Evolutionary conservation across 2,329 filamentous ascomycete genomes (phyloP).

Genomic region (Arthroderma sp.): DNA sequence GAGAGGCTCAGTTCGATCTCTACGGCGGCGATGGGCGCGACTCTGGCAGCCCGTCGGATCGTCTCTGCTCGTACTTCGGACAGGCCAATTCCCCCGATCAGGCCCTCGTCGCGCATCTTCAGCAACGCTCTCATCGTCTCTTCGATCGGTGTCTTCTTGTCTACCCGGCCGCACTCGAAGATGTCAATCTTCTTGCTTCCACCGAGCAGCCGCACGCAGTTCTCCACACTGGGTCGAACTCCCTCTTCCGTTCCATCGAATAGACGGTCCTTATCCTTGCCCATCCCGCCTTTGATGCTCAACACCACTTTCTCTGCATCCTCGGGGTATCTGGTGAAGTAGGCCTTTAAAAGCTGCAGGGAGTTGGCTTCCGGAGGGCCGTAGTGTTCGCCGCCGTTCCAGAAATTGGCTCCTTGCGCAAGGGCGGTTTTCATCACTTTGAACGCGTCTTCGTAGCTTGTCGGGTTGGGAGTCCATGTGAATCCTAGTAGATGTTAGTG

Average conservation of each 20-base stretch:
- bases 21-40: slow-evolving; percentile 44
- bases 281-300: slow-evolving; percentile 21
- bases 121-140: slow-evolving; percentile 26
- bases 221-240: slow-evolving; percentile 44
- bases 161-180: slow-evolving; percentile 45
- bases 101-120: slow-evolving; percentile 25
- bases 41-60: slow-evolving; percentile 28
- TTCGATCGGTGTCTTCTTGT: slow-evolving; percentile 38
- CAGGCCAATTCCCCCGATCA: slow-evolving; percentile 27
- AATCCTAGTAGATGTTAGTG: slow-evolving; percentile 15
- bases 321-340: slow-evolving; percentile 21
- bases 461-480: slow-evolving; percentile 17
- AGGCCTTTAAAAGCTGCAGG: slow-evolving; percentile 20
- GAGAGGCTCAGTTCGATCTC: slow-evolving; percentile 51
- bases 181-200: slow-evolving; percentile 46
- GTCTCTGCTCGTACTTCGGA: slow-evolving; percentile 29
- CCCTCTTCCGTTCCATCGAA: slow-evolving; percentile 41
- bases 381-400: slow-evolving; percentile 25
- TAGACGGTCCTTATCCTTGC: slow-evolving; percentile 17
- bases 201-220: slow-evolving; percentile 37
- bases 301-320: slow-evolving; percentile 21
- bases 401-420: slow-evolving; percentile 22
- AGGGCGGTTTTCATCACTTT: slow-evolving; percentile 42
- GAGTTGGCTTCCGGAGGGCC: slow-evolving; percentile 21
- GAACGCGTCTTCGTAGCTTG: slow-evolving; percentile 25